phyloP scores from a whole-genome alignment of 1,284 basidiomycete species.

The Paramarasmius palmivorus region DNA sequence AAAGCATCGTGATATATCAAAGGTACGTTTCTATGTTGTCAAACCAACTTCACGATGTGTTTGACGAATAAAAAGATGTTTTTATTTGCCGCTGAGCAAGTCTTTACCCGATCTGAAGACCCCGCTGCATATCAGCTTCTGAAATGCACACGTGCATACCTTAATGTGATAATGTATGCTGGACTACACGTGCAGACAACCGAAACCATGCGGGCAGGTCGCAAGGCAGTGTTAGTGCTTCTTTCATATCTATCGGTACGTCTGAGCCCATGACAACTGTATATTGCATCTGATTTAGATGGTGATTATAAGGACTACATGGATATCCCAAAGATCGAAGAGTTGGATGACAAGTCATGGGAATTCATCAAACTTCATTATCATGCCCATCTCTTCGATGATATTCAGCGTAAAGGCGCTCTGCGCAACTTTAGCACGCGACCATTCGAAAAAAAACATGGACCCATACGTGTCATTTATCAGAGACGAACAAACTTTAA shows the following conservation, averaged over 20 bases:
- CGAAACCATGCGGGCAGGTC: background rate
- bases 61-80: constrained; percentile 1
- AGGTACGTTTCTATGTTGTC: background rate
- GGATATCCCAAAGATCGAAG: background rate
- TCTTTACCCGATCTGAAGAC: constrained; percentile 4
- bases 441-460: constrained; percentile 25
- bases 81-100: constrained; percentile 1
- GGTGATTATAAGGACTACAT: background rate
- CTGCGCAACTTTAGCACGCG: constrained; percentile 21
- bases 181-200: constrained; percentile 4
- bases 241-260: background rate
- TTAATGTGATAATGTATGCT: constrained; percentile 10
- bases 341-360: constrained; percentile 20
- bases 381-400: constrained; percentile 19
- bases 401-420: constrained; percentile 24
- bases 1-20: constrained; percentile 39
- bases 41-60: background rate
- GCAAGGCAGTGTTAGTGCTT: background rate
- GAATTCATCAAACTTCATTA: constrained; percentile 23
- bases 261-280: too few species aligned
- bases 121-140: constrained; percentile 6
- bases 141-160: constrained; percentile 1
- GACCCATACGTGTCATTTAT: constrained; percentile 8
- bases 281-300: too few species aligned
- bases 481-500: constrained; percentile 15